phyloP scores from a whole-genome alignment of 495 filamentous ascomycete genomes.

The Talaromyces stipitatus region DNA sequence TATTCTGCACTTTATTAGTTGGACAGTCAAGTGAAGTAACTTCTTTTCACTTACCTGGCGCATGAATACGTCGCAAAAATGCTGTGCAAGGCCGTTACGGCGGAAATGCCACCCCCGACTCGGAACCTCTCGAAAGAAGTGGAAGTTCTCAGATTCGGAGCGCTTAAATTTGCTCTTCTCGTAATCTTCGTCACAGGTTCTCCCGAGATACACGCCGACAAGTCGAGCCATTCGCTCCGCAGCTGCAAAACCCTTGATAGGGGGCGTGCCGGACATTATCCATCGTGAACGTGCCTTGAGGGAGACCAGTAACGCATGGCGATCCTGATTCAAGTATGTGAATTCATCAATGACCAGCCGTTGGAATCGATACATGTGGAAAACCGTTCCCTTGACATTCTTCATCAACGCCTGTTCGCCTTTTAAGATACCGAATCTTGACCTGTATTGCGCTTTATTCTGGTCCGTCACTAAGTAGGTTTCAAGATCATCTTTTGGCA shows the following conservation, averaged over 20 bases:
- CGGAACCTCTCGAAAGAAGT: slow-evolving; percentile 29
- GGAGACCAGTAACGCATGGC: slow-evolving; percentile 19
- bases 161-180: slow-evolving; percentile 20
- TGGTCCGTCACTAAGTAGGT: not conserved
- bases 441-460: too few species aligned
- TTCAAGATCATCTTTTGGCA: not conserved
- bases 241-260: slow-evolving; percentile 47
- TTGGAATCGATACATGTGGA: slow-evolving; percentile 56
- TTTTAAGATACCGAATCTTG: slow-evolving; percentile 18
- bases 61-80: slow-evolving; percentile 45
- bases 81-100: slow-evolving; percentile 41
- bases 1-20: slow-evolving; percentile 23
- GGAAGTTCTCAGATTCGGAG: slow-evolving; percentile 41
- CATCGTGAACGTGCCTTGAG: slow-evolving; percentile 49
- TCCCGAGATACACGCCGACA: slow-evolving; percentile 47
- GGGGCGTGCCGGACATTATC: slow-evolving; percentile 63
- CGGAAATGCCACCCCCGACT: slow-evolving; percentile 45
- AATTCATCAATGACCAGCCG: slow-evolving; percentile 65
- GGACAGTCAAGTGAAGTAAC: not conserved
- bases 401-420: not conserved
- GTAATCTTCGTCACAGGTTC: slow-evolving; percentile 36
- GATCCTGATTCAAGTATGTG: slow-evolving; percentile 42
- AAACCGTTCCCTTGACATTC: slow-evolving; percentile 21
- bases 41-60: slow-evolving; percentile 23
- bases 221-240: slow-evolving; percentile 50